These are phyloP conservation scores for Heterobasidion parviporum DNA, from an alignment of 1,284 basidiomycete genomes.

Conservation along the genomic window DNA sequence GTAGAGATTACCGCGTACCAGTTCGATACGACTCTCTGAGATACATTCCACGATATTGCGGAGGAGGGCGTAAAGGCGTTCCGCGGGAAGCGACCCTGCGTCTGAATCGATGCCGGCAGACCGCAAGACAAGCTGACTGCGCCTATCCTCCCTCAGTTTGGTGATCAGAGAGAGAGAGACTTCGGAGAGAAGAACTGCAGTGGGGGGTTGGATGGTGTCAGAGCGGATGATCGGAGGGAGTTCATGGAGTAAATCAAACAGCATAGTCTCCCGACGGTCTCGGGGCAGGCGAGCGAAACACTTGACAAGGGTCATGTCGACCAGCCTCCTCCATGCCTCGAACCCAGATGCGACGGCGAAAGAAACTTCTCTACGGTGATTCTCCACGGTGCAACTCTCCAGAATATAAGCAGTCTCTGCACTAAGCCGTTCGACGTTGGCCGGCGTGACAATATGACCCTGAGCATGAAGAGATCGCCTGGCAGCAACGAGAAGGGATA, in stretches of 20 bases:
- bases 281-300: constrained; percentile 77
- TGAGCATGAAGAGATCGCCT: constrained; percentile 58
- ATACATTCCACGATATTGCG: constrained; percentile 73
- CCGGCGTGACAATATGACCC: constrained; percentile 54
- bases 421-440: constrained; percentile 62
- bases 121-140: constrained; percentile 57
- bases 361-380: constrained; percentile 75
- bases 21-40: constrained; percentile 72
- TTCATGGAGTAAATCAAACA: constrained; percentile 82
- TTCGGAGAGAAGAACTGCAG: constrained; percentile 77
- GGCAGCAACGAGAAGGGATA: constrained; percentile 56
- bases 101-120: constrained; percentile 55
- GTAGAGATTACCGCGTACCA: constrained; percentile 96
- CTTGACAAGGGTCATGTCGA: constrained; percentile 79
- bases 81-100: constrained; percentile 65
- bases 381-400: constrained; percentile 79
- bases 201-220: constrained; percentile 57
- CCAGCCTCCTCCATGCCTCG: constrained; percentile 74
- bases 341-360: constrained; percentile 66
- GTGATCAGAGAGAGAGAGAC: constrained; percentile 77
- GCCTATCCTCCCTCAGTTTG: constrained; percentile 73
- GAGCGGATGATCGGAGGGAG: constrained; percentile 56
- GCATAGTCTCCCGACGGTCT: constrained; percentile 75
- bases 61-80: constrained; percentile 74
- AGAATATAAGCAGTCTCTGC: constrained; percentile 71